Percentiles rank a stretch among this genome's conserved stretches.
phyloP scores from a whole-genome alignment of 1,284 basidiomycete species.

The Puccinia horiana region DNA sequence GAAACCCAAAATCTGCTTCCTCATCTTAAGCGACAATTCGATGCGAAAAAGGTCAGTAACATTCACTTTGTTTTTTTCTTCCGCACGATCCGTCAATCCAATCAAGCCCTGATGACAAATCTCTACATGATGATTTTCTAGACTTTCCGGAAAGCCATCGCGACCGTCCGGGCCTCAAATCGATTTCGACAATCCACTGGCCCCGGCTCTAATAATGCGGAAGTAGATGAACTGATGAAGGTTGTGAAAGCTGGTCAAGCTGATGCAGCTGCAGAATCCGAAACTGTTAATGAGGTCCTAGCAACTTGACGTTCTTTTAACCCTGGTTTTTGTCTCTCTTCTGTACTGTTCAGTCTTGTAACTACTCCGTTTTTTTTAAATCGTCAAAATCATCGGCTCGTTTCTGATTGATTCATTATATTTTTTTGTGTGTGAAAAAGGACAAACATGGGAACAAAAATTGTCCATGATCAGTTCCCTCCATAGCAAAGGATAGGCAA shows the following conservation, averaged over 20 bases:
- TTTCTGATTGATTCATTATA: not conserved
- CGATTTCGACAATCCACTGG: constrained; percentile 41
- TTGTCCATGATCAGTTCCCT: not conserved
- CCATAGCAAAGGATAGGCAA: not conserved
- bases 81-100: not conserved
- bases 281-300: constrained; percentile 42
- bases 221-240: constrained; percentile 41
- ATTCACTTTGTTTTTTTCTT: not conserved
- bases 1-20: constrained; percentile 48
- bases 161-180: constrained; percentile 40
- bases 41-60: constrained; percentile 44
- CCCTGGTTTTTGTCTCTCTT: not conserved
- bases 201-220: constrained; percentile 20
- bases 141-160: constrained; percentile 48
- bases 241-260: constrained; percentile 33
- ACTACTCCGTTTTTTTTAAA: not conserved
- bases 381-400: not conserved
- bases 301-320: constrained; percentile 12
- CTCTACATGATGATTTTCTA: not conserved
- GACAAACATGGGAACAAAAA: not conserved
- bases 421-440: not conserved
- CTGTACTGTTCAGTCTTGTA: not conserved
- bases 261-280: constrained; percentile 41
- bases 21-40: constrained; percentile 45
- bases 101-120: too few relatives aligned